These are phyloP conservation scores for Gleditsia sinensis DNA, from an alignment of 306 rosid species.

Conservation along the genomic window DNA sequence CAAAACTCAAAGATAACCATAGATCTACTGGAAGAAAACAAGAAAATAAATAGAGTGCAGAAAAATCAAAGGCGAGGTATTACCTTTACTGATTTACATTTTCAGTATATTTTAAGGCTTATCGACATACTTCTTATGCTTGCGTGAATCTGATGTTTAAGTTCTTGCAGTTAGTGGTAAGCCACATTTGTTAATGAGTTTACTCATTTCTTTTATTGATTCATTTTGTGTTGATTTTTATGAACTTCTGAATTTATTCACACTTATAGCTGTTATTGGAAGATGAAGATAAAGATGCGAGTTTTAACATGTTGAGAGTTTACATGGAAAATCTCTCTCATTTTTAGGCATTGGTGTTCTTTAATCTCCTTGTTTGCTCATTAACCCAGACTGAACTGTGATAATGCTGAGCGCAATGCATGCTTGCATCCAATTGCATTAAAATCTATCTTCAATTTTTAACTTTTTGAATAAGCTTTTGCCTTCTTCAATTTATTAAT, in stretches of 20 bases:
- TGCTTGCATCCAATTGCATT: slow-evolving; percentile 1
- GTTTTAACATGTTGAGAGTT: slow-evolving; percentile 45
- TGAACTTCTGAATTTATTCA: not conserved
- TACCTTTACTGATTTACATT: not conserved
- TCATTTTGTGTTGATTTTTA: not conserved
- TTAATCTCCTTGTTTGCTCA: not conserved
- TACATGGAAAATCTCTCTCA: slow-evolving; percentile 38
- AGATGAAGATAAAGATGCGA: slow-evolving; percentile 42
- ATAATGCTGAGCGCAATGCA: no score
- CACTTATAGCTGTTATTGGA: slow-evolving; percentile 8
- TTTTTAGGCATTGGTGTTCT: not conserved
- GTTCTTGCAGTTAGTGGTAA: not conserved
- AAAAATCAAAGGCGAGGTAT: slow-evolving; percentile 79
- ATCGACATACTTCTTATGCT: not conserved
- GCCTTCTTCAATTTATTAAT: no score
- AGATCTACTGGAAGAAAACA: slow-evolving; percentile 19
- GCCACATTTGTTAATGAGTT: not conserved
- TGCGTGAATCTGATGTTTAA: not conserved
- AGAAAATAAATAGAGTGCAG: slow-evolving; percentile 73
- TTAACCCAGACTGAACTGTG: not conserved
- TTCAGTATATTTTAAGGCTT: not conserved
- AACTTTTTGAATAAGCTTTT: not conserved
- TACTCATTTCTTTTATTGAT: not conserved
- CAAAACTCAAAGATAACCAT: not conserved
- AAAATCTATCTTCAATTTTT: not conserved